These are phyloP conservation scores for Plasmodium sp. DNA, from an alignment of 169 alveolate genomes.

Conservation along the genomic window DNA sequence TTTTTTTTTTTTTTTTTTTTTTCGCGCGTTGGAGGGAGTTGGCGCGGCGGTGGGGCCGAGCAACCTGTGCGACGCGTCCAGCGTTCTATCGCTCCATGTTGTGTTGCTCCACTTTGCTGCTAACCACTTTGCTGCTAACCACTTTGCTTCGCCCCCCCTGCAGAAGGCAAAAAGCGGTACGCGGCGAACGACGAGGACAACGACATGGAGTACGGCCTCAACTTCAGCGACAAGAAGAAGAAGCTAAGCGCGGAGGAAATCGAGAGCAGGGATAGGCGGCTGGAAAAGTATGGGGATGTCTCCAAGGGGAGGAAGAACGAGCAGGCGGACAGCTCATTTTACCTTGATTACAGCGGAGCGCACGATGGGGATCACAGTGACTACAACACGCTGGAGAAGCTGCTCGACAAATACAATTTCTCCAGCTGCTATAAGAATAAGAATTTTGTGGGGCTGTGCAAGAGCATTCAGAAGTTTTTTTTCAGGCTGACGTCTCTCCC, in stretches of 20 bases:
- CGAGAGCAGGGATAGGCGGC: constrained; percentile 39
- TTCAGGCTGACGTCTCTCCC: constrained; percentile 88
- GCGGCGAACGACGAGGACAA: neutral
- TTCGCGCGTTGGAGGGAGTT: neutral
- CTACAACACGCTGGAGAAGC: constrained; percentile 7
- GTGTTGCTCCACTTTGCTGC: neutral
- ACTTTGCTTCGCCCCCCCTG: neutral
- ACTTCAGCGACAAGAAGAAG: constrained; percentile 21
- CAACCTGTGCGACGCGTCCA: neutral
- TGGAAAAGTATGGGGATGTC: constrained; percentile 15
- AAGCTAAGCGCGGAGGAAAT: constrained; percentile 48
- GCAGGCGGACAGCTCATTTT: neutral
- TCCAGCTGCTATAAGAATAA: constrained; percentile 66
- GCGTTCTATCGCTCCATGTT: neutral
- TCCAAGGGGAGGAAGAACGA: constrained; percentile 11
- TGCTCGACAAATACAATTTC: constrained; percentile 43
- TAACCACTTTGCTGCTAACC: neutral
- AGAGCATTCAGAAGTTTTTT: constrained; percentile 84
- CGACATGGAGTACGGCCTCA: neutral
- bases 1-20: neutral
- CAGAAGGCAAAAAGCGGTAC: constrained; percentile 9
- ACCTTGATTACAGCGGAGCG: constrained; percentile 1
- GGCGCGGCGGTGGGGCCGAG: neutral
- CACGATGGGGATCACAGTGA: constrained; percentile 15
- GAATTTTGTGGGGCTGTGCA: constrained; percentile 83